phyloP scores from a whole-genome alignment of 768 basidiomycete genomes.

The Lactarius evosmus region DNA sequence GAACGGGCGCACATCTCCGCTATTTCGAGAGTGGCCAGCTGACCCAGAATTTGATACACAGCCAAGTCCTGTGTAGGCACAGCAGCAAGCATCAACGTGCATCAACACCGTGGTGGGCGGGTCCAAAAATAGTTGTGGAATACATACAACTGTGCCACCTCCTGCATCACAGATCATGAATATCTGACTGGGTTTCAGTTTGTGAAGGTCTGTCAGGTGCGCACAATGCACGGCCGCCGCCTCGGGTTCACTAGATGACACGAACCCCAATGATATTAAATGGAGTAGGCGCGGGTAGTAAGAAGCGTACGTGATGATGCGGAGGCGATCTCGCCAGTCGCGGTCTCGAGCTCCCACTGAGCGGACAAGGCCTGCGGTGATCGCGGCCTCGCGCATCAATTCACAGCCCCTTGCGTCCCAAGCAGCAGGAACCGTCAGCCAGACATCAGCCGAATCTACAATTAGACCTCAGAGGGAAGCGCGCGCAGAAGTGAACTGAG shows the following conservation, averaged over 20 bases:
- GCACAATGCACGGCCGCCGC: constrained; percentile 92
- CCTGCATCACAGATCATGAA: constrained; percentile 91
- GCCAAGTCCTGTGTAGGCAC: constrained; percentile 40
- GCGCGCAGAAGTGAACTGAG: constrained; percentile 6
- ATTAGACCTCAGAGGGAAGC: constrained; percentile 1
- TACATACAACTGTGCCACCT: constrained; percentile 27
- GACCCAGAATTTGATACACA: constrained; percentile 66
- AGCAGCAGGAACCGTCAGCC: constrained; percentile 85
- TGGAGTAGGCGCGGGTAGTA: constrained; percentile 14
- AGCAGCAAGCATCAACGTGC: too few species aligned
- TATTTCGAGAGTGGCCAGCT: constrained; percentile 79
- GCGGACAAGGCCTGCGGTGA: constrained; percentile 75
- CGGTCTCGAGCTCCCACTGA: constrained; percentile 65
- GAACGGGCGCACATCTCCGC: constrained; percentile 88
- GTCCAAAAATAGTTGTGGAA: constrained; percentile 2
- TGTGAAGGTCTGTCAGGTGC: constrained; percentile 74
- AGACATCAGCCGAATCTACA: constrained; percentile 77
- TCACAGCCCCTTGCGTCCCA: constrained; percentile 87
- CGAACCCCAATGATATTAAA: constrained; percentile 3
- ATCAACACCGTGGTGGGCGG: constrained; percentile 15
- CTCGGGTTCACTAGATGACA: constrained; percentile 55
- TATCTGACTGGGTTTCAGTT: constrained; percentile 73
- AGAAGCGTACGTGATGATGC: constrained; percentile 66
- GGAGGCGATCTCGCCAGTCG: constrained; percentile 75
- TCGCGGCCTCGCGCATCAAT: constrained; percentile 82